These are phyloP conservation scores for Podospora fimiseda DNA, from an alignment of 495 filamentous ascomycete species.

Conservation along the genomic window DNA sequence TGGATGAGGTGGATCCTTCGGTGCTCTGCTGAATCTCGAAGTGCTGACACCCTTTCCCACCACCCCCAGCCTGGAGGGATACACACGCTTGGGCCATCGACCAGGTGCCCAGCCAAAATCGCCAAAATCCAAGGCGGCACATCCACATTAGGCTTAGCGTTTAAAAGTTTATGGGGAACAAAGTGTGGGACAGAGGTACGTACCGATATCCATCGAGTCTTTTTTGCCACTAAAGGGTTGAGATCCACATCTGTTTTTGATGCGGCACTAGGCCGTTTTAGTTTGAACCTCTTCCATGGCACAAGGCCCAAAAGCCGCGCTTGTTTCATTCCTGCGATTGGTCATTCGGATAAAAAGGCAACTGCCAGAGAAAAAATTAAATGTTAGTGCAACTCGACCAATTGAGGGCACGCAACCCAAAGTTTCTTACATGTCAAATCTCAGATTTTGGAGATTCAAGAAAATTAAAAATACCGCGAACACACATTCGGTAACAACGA, in stretches of 20 bases:
- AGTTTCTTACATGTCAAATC: background rate
- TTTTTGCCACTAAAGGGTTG: background rate
- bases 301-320: background rate
- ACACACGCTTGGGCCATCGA: background rate
- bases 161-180: background rate
- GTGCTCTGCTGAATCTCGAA: conserved; percentile 27
- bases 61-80: background rate
- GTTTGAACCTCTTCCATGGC: background rate
- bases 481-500: background rate
- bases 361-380: conserved; percentile 11
- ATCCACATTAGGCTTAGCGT: background rate
- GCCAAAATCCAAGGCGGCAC: background rate
- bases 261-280: conserved; percentile 5
- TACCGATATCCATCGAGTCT: background rate
- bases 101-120: background rate
- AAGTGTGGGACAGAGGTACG: background rate
- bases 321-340: conserved; percentile 13
- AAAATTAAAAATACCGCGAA: background rate
- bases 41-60: conserved; percentile 15
- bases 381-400: conserved; percentile 17
- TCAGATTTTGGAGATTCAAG: too few relatives aligned
- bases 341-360: background rate
- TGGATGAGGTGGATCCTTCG: conserved; percentile 15
- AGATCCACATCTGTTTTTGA: too few relatives aligned
- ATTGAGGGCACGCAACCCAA: background rate